A percentile compares a stretch with the other conserved stretches of the same genome.
Conservation (phyloP, 2,329 filamentous ascomycete genomes). For the Penicillium sp. region DNA sequence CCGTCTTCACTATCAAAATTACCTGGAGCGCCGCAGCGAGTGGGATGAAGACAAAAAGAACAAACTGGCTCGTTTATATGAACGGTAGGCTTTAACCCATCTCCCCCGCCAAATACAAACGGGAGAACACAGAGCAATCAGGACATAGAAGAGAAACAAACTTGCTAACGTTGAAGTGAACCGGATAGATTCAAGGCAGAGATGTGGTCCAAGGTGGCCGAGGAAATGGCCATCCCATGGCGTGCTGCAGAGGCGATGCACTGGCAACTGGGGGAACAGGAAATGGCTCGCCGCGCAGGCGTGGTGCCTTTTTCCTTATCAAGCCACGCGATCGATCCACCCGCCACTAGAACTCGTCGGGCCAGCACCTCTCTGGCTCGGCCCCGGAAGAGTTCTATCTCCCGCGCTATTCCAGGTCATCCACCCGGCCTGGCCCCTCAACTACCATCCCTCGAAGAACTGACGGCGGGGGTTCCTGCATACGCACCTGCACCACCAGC, state of each 20-base stretch:
- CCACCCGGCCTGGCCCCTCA: constrained; percentile 28
- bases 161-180: constrained; percentile 9
- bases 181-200: constrained; percentile 82
- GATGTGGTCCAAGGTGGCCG: constrained; percentile 96
- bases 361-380: constrained; percentile 41
- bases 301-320: constrained; percentile 80
- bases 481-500: constrained; percentile 38
- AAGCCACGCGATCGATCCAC: constrained; percentile 55
- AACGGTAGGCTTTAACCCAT: constrained; percentile 65
- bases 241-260: constrained; percentile 96
- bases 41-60: constrained; percentile 99
- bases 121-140: constrained; percentile 12
- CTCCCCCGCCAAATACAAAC: background rate
- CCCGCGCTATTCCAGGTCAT: constrained; percentile 35
- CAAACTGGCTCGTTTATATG: constrained; percentile 90
- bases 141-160: constrained; percentile 1
- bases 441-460: constrained; percentile 48
- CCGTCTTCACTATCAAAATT: constrained; percentile 94
- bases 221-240: constrained; percentile 95
- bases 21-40: constrained; percentile 85
- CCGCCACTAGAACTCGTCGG: constrained; percentile 36
- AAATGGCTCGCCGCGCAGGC: constrained; percentile 91
- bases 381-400: constrained; percentile 41
- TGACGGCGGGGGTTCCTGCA: constrained; percentile 49
- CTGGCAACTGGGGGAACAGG: constrained; percentile 90